Evolutionary conservation across 1,139 yeast species (phyloP).

Genomic region (Wickerhamomyces sp.): DNA sequence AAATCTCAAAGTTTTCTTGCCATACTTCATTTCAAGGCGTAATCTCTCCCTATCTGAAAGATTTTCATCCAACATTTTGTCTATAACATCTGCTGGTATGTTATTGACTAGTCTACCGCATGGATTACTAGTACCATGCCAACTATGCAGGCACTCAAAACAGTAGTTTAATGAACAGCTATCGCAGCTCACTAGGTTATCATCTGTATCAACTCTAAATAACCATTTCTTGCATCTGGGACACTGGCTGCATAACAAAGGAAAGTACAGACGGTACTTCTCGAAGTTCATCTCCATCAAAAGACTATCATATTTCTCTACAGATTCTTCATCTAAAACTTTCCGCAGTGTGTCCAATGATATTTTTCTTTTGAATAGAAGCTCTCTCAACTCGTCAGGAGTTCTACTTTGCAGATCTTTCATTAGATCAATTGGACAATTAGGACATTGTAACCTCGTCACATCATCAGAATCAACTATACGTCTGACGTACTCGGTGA

Average conservation of each 20-base stretch:
- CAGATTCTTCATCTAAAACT: constrained; percentile 29
- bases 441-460: constrained; percentile 56
- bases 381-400: constrained; percentile 24
- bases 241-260: constrained; percentile 48
- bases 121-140: constrained; percentile 56
- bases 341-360: constrained; percentile 29
- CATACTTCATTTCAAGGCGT: constrained; percentile 46
- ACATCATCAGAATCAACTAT: constrained; percentile 49
- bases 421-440: constrained; percentile 31
- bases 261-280: constrained; percentile 41
- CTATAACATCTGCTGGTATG: constrained; percentile 42
- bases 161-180: constrained; percentile 58
- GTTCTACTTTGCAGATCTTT: constrained; percentile 5
- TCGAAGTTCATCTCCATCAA: constrained; percentile 40
- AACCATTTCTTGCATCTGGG: constrained; percentile 48
- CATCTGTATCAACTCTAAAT: constrained; percentile 45
- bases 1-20: constrained; percentile 38
- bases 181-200: constrained; percentile 50
- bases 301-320: constrained; percentile 37
- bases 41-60: constrained; percentile 29
- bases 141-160: constrained; percentile 53
- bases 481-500: constrained; percentile 41
- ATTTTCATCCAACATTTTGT: constrained; percentile 30
- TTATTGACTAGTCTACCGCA: constrained; percentile 36
- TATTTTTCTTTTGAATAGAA: constrained; percentile 38